Evolutionary conservation across 2,329 filamentous ascomycete genomes (phyloP).

Genomic region (Thermothelomyces thermophilus): DNA sequence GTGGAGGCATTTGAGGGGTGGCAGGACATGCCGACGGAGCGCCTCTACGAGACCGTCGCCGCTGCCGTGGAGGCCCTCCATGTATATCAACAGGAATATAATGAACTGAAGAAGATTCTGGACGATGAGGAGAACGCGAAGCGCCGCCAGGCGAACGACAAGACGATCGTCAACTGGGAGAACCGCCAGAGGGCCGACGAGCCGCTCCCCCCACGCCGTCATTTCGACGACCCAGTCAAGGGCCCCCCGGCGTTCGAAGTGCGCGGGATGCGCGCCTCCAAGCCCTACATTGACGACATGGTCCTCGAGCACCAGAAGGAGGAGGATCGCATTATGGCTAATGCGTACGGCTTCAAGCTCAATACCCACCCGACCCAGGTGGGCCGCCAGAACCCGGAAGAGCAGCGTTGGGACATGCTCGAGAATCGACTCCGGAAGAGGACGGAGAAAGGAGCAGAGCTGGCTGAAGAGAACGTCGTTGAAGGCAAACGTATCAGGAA

Average conservation of each 20-base stretch:
- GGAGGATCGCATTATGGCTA: conserved; percentile 54
- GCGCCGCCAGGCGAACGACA: conserved; percentile 44
- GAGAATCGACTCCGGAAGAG: conserved; percentile 50
- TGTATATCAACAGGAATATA: conserved; percentile 51
- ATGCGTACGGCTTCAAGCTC: conserved; percentile 55
- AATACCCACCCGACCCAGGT: conserved; percentile 52
- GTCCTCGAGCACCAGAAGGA: conserved; percentile 39
- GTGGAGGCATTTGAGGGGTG: conserved; percentile 42
- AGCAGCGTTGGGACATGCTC: conserved; percentile 48
- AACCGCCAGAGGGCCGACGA: conserved; percentile 28
- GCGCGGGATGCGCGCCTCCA: conserved; percentile 46
- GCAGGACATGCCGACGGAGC: conserved; percentile 41
- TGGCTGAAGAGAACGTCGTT: conserved; percentile 37
- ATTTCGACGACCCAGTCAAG: conserved; percentile 38
- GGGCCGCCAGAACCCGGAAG: conserved; percentile 52
- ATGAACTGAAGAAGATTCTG: conserved; percentile 42
- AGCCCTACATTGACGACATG: conserved; percentile 36
- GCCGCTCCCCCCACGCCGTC: conserved; percentile 20
- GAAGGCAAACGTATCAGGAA: conserved; percentile 50
- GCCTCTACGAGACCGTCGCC: conserved; percentile 40
- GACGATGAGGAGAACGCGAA: conserved; percentile 53
- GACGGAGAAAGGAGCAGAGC: conserved; percentile 53
- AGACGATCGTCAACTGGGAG: conserved; percentile 31
- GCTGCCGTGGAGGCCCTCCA: conserved; percentile 40
- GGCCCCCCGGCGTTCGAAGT: conserved; percentile 41